phyloP scores from a whole-genome alignment of 2,329 filamentous ascomycete species.

The Fusarium zealandicum region DNA sequence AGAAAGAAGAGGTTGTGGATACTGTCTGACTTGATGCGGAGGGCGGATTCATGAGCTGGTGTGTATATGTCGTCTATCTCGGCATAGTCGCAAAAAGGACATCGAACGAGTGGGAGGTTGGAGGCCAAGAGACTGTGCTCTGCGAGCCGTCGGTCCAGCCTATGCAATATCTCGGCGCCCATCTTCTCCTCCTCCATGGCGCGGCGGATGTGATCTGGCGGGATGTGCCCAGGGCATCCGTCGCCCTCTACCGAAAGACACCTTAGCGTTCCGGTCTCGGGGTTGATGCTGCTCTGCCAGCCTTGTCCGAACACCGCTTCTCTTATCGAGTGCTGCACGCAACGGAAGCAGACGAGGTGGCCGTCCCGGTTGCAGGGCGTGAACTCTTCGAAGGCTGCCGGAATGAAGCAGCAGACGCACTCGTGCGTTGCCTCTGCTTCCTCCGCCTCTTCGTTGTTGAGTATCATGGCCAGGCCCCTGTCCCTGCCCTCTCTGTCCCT shows the following conservation, averaged over 20 bases:
- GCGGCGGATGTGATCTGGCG: constrained; percentile 71
- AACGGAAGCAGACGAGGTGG: constrained; percentile 81
- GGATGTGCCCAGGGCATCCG: constrained; percentile 78
- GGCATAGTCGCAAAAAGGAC: constrained; percentile 90
- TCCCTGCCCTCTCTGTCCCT: constrained; percentile 59
- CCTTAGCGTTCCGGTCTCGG: constrained; percentile 74
- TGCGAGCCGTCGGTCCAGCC: constrained; percentile 80
- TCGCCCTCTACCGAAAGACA: constrained; percentile 79
- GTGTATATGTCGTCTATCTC: constrained; percentile 83
- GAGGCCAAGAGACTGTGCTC: constrained; percentile 78
- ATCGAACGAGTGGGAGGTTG: constrained; percentile 77
- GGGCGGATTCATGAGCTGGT: constrained; percentile 60
- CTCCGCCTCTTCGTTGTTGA: constrained; percentile 68
- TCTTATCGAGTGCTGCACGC: constrained; percentile 80
- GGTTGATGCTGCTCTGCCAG: constrained; percentile 82
- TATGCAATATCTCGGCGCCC: constrained; percentile 74
- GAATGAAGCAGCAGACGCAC: constrained; percentile 80
- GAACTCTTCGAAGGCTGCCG: constrained; percentile 75
- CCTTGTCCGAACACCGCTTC: constrained; percentile 94
- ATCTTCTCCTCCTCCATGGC: constrained; percentile 75
- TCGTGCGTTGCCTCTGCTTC: constrained; percentile 65
- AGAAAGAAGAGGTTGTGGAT: constrained; percentile 59
- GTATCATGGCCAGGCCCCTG: constrained; percentile 56
- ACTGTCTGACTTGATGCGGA: constrained; percentile 63
- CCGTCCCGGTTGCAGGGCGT: constrained; percentile 72